Evolutionary conservation across 805 yeast genomes (phyloP).

Genomic region (Vanderwaltozyma verrucispora): DNA sequence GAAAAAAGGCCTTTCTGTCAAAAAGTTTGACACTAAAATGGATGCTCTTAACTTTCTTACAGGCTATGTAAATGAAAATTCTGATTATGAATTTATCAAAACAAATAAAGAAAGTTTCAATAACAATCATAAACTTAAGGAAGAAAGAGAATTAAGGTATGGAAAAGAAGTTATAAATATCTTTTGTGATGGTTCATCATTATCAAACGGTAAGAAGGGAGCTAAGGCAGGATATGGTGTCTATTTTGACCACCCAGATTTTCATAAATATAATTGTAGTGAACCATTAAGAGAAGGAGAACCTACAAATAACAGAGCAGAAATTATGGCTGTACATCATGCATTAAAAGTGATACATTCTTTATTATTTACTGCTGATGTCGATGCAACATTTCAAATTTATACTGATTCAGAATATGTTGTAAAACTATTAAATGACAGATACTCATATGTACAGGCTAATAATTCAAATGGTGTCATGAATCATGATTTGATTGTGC

Average conservation of each 20-base stretch:
- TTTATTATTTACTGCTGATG: constrained; percentile 5
- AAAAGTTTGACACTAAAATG: constrained; percentile 29
- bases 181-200: constrained; percentile 73
- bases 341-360: constrained; percentile 41
- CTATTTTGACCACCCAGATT: constrained; percentile 47
- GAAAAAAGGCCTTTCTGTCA: constrained; percentile 32
- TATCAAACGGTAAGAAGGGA: constrained; percentile 41
- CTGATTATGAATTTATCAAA: constrained; percentile 17
- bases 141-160: too few relatives aligned
- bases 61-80: constrained; percentile 8
- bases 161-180: constrained; percentile 22
- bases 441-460: constrained; percentile 42
- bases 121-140: too few relatives aligned
- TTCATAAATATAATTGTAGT: constrained; percentile 34
- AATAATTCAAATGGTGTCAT: constrained; percentile 29
- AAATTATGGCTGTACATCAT: constrained; percentile 51
- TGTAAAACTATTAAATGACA: constrained; percentile 42
- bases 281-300: constrained; percentile 37
- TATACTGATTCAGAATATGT: constrained; percentile 66
- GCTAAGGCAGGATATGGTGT: constrained; percentile 60
- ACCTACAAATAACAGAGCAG: constrained; percentile 78
- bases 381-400: constrained; percentile 24
- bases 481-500: constrained; percentile 26
- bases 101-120: constrained; percentile 9
- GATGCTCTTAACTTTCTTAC: constrained; percentile 29